Conservation (phyloP, 2,329 filamentous ascomycete genomes). For the Hymenoscyphus infarciens region DNA sequence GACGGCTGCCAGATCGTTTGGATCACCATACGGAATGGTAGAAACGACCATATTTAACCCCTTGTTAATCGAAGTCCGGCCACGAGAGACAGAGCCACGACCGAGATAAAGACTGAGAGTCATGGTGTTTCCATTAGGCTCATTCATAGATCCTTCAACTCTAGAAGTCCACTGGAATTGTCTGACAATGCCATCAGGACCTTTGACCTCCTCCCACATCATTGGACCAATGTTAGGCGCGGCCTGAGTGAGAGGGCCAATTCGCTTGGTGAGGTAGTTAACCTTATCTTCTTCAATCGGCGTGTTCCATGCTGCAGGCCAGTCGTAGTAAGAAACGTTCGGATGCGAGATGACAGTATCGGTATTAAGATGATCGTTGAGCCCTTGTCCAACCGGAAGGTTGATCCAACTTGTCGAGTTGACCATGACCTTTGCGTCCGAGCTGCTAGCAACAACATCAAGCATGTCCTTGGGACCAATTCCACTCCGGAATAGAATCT, state of each 20-base stretch:
- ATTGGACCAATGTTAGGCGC: conserved; percentile 63
- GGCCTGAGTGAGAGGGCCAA: conserved; percentile 60
- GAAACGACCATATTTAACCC: conserved; percentile 56
- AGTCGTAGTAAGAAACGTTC: conserved; percentile 59
- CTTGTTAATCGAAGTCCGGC: conserved; percentile 56
- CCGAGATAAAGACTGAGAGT: conserved; percentile 59
- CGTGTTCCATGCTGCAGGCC: conserved; percentile 55
- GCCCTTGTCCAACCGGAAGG: conserved; percentile 56
- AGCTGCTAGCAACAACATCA: conserved; percentile 45
- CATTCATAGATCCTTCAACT: conserved; percentile 46
- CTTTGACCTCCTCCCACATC: conserved; percentile 57
- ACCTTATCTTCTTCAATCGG: conserved; percentile 43
- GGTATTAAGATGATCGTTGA: conserved; percentile 58
- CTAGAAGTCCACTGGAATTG: conserved; percentile 65
- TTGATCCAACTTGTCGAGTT: conserved; percentile 51
- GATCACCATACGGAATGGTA: conserved; percentile 47
- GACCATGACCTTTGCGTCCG: conserved; percentile 51
- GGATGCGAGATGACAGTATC: conserved; percentile 50
- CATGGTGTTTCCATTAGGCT: conserved; percentile 30
- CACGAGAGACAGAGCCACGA: conserved; percentile 58
- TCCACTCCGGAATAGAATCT: conserved; percentile 62
- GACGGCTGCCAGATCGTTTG: conserved; percentile 60
- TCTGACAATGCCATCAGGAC: conserved; percentile 56
- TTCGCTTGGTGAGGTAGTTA: conserved; percentile 48
- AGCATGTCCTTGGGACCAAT: conserved; percentile 49